Evolutionary conservation across 2,329 filamentous ascomycete species (phyloP).

Genomic region (Pyricularia grisea): DNA sequence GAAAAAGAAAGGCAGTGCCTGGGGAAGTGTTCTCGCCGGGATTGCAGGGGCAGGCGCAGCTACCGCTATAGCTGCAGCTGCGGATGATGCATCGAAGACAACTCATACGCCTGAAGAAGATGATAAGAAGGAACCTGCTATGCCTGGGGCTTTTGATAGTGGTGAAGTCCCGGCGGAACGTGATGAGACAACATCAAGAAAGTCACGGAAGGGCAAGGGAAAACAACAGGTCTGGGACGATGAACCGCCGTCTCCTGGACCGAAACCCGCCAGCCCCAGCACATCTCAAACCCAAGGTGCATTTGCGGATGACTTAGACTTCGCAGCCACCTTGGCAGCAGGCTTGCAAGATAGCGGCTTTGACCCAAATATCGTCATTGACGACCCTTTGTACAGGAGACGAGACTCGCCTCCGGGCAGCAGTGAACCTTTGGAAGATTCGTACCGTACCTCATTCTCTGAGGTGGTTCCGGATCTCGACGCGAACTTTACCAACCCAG

Average conservation of each 20-base stretch:
- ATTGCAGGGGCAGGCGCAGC: conserved; percentile 29
- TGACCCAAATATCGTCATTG: conserved; percentile 59
- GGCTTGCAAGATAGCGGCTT: conserved; percentile 62
- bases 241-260: conserved; percentile 42
- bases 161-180: neutral
- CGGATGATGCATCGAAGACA: neutral
- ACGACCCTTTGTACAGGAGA: conserved; percentile 53
- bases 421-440: conserved; percentile 27
- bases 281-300: conserved; percentile 49
- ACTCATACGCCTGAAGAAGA: neutral
- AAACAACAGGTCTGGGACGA: conserved; percentile 16
- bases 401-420: conserved; percentile 56
- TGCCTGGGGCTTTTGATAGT: neutral
- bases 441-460: conserved; percentile 39
- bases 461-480: conserved; percentile 23
- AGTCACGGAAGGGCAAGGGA: conserved; percentile 8
- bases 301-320: conserved; percentile 59
- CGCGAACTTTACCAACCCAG: conserved; percentile 23
- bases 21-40: conserved; percentile 43
- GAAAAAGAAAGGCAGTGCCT: conserved; percentile 27
- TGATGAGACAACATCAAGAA: neutral
- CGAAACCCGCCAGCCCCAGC: conserved; percentile 42
- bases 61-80: conserved; percentile 12
- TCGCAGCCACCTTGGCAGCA: conserved; percentile 60
- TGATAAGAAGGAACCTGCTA: neutral